These are phyloP conservation scores for Ophiostoma populinum DNA, from an alignment of 2,329 filamentous ascomycete species.

Conservation along the genomic window DNA sequence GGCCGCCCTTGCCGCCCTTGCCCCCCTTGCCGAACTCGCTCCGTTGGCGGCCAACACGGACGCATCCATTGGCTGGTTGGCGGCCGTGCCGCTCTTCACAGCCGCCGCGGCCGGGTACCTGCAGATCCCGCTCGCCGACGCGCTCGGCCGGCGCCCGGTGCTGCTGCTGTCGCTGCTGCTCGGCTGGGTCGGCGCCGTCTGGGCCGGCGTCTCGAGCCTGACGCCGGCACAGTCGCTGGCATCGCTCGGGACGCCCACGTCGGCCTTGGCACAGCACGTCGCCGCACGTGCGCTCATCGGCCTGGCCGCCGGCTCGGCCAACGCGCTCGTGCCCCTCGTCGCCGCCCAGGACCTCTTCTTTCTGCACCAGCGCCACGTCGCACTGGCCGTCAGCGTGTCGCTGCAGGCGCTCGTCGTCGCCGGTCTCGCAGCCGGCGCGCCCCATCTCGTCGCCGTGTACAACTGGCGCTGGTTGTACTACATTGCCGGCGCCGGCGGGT, in stretches of 20 bases:
- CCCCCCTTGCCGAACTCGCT: neutral
- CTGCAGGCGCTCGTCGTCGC: slow-evolving; percentile 17
- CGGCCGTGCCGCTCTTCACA: slow-evolving; percentile 19
- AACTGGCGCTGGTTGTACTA: slow-evolving; percentile 21
- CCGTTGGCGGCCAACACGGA: neutral
- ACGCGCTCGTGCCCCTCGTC: slow-evolving; percentile 21
- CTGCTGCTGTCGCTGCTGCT: slow-evolving; percentile 18
- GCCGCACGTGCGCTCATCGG: slow-evolving; percentile 19
- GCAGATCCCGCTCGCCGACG: slow-evolving; percentile 22
- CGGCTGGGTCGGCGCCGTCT: slow-evolving; percentile 20
- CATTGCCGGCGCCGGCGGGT: slow-evolving; percentile 16
- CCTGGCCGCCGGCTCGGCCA: slow-evolving; percentile 19
- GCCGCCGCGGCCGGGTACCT: slow-evolving; percentile 20
- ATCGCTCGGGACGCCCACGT: slow-evolving; percentile 7
- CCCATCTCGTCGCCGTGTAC: slow-evolving; percentile 16
- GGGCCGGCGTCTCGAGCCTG: slow-evolving; percentile 15
- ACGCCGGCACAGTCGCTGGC: slow-evolving; percentile 3
- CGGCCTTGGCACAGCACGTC: slow-evolving; percentile 13
- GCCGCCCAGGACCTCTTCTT: slow-evolving; percentile 22
- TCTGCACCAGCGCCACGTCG: slow-evolving; percentile 21
- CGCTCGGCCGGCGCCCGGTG: slow-evolving; percentile 20
- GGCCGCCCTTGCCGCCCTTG: neutral
- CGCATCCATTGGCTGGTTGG: slow-evolving; percentile 15
- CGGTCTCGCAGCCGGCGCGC: slow-evolving; percentile 15
- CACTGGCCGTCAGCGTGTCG: slow-evolving; percentile 16